Conservation (phyloP, 164 flowering plant genomes). For the Vitis amurensis region DNA sequence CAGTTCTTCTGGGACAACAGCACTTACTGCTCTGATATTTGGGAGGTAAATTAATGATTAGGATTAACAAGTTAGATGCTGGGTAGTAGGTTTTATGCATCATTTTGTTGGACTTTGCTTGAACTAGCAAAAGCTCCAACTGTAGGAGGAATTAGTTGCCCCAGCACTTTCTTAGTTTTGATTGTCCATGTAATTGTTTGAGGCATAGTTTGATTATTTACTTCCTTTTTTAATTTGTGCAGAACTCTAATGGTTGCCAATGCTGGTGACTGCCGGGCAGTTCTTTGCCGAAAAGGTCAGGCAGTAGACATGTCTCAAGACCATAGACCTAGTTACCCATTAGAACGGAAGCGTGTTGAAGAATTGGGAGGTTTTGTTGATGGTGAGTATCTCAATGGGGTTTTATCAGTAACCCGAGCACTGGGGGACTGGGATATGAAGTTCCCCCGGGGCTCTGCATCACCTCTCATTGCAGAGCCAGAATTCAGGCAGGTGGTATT, state of each 20-base stretch:
- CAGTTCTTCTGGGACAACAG: constrained; percentile 83
- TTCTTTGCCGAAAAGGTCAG: constrained; percentile 79
- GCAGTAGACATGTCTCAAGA: constrained; percentile 83
- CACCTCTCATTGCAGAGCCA: constrained; percentile 83
- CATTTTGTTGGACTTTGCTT: too few relatives aligned
- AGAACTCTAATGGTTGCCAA: constrained; percentile 78
- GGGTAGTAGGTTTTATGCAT: too few relatives aligned
- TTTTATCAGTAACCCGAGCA: constrained; percentile 73
- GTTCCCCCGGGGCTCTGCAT: constrained; percentile 54
- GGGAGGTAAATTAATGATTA: constrained; percentile 53
- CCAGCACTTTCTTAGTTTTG: too few relatives aligned
- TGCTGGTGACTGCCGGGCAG: constrained; percentile 94
- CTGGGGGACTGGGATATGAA: constrained; percentile 96
- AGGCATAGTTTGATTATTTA: neutral
- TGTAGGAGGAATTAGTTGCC: too few relatives aligned
- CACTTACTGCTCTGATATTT: constrained; percentile 69
- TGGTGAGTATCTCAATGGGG: constrained; percentile 63
- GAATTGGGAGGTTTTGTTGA: constrained; percentile 68
- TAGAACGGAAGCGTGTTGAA: constrained; percentile 60
- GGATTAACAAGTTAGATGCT: too few relatives aligned
- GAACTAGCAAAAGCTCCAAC: too few relatives aligned
- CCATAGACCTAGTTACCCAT: constrained; percentile 59
- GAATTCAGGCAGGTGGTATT: constrained; percentile 55
- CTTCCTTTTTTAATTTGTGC: constrained; percentile 13
- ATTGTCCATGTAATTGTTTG: neutral